Percentiles rank a stretch among this genome's conserved stretches.
phyloP scores from a whole-genome alignment of 345 rosid species.

The Microcos paniculata region DNA sequence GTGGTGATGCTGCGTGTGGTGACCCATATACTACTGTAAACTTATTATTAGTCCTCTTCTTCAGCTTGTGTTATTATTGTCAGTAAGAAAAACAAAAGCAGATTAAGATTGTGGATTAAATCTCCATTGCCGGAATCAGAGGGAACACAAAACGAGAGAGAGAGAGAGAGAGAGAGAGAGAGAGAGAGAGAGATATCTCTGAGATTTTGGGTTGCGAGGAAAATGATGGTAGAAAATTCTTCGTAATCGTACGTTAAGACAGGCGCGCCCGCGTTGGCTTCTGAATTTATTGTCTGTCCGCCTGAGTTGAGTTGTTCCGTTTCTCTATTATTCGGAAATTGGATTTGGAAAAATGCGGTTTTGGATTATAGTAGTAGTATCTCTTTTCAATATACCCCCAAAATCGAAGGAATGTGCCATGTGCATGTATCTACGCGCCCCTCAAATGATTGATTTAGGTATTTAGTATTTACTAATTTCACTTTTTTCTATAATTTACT shows the following conservation, averaged over 20 bases:
- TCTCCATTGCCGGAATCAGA: neutral
- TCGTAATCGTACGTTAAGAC: neutral
- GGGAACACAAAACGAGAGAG: neutral
- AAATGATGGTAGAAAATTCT: neutral
- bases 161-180: neutral
- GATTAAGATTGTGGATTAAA: neutral
- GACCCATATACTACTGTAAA: constrained; percentile 38
- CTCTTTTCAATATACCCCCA: neutral
- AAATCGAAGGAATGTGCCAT: neutral
- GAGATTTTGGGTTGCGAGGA: neutral
- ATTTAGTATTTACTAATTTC: neutral
- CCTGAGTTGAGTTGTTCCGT: neutral
- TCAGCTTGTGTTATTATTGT: neutral
- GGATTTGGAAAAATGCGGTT: neutral
- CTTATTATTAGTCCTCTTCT: too few relatives aligned
- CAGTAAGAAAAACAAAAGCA: neutral
- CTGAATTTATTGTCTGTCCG: neutral
- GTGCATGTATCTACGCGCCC: neutral
- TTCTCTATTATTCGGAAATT: neutral
- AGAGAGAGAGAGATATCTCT: neutral
- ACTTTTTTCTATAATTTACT: neutral
- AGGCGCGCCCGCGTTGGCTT: neutral
- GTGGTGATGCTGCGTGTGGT: constrained; percentile 39
- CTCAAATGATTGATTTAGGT: neutral
- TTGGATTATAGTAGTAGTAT: too few relatives aligned